phyloP scores from a whole-genome alignment of 306 rosid species.

The Prunus fruticosa region DNA sequence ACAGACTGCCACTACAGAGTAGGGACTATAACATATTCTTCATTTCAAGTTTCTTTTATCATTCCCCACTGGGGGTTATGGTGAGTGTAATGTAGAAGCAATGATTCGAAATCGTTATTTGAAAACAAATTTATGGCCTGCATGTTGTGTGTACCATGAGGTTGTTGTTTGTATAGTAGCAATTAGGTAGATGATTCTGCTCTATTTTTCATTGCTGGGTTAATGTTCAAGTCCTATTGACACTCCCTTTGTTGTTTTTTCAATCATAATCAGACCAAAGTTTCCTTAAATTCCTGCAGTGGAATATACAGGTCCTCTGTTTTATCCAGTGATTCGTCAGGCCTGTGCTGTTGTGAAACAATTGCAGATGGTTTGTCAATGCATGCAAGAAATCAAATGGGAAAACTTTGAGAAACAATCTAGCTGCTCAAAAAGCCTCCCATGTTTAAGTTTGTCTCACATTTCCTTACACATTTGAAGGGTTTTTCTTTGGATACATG shows the following conservation, averaged over 20 bases:
- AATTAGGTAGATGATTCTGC: conserved; percentile 15
- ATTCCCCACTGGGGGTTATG: conserved; percentile 25
- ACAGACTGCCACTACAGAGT: conserved; percentile 42
- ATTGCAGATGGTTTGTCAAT: too few relatives aligned
- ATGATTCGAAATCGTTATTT: conserved; percentile 13
- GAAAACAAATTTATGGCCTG: conserved; percentile 1
- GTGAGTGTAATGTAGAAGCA: conserved; percentile 22
- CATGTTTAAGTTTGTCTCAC: too few relatives aligned
- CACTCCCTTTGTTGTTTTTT: not conserved
- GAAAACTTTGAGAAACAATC: too few relatives aligned
- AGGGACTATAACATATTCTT: conserved; percentile 28
- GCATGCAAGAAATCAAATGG: too few relatives aligned
- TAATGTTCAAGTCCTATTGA: conserved; percentile 9
- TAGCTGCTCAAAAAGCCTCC: too few relatives aligned
- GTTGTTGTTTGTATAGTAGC: conserved; percentile 28
- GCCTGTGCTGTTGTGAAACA: too few relatives aligned
- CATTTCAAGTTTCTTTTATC: conserved; percentile 1
- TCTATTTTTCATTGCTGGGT: conserved; percentile 24
- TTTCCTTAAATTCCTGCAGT: not conserved
- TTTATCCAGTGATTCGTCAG: not conserved
- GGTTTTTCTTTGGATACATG: too few relatives aligned
- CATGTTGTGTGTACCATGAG: conserved; percentile 24
- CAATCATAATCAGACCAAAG: not conserved
- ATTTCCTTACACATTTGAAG: too few relatives aligned
- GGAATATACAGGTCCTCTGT: not conserved